Conservation (phyloP, 202 grass and related monocot genomes). For the Panicum virgatum region DNA sequence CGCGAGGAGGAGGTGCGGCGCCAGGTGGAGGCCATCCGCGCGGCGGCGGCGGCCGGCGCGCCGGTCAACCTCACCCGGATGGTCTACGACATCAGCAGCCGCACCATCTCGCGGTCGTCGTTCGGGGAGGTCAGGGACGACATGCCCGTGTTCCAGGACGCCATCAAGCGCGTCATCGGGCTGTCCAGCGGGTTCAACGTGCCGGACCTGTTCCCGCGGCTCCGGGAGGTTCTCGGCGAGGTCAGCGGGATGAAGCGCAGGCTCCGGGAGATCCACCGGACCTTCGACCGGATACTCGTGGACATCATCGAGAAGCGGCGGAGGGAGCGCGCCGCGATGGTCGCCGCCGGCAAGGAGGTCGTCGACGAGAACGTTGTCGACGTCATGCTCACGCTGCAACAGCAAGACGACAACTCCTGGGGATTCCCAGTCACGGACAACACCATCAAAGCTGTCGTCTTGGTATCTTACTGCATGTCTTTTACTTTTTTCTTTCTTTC, state of each 20-base stretch:
- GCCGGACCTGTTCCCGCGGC: constrained; percentile 19
- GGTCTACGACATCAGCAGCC: constrained; percentile 52
- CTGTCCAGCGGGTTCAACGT: constrained; percentile 32
- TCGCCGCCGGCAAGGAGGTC: constrained; percentile 34
- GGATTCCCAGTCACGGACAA: constrained; percentile 31
- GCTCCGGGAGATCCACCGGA: constrained; percentile 30
- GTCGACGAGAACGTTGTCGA: constrained; percentile 50
- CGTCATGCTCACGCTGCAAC: constrained; percentile 41
- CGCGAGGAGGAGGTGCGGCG: constrained; percentile 54
- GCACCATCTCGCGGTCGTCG: constrained; percentile 38
- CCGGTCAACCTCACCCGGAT: constrained; percentile 34
- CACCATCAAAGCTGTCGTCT: constrained; percentile 51
- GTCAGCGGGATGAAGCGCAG: constrained; percentile 21
- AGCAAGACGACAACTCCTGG: neutral
- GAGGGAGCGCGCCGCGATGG: constrained; percentile 7
- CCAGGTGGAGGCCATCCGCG: constrained; percentile 37
- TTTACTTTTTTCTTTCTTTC: neutral
- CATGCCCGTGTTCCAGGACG: constrained; percentile 33
- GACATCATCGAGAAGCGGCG: constrained; percentile 20
- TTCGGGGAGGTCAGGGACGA: constrained; percentile 27
- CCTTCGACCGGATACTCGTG: constrained; percentile 17
- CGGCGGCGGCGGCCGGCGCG: neutral
- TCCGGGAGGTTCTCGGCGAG: constrained; percentile 22
- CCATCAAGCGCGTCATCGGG: constrained; percentile 33
- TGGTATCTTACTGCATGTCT: constrained; percentile 19